Percentiles rank a stretch among this genome's conserved stretches.
Conservation (phyloP, 768 basidiomycete genomes). For the Amanita inopinata region DNA sequence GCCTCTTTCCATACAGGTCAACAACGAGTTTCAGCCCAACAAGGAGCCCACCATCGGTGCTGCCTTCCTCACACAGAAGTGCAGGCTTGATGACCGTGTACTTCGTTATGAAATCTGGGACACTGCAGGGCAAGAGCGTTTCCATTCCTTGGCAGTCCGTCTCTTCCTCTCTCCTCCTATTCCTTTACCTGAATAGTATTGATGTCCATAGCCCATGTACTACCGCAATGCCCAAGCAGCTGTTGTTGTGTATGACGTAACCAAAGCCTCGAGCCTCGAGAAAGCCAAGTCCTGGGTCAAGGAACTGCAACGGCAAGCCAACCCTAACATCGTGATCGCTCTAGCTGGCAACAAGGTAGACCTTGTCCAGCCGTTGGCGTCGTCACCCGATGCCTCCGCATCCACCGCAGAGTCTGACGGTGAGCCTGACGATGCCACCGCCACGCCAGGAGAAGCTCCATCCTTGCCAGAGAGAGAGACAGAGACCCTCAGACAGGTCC, state of each 20-base stretch:
- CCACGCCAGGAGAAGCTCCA: slow-evolving; percentile 67
- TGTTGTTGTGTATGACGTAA: slow-evolving; percentile 97
- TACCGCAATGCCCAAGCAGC: slow-evolving; percentile 98
- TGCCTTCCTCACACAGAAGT: slow-evolving; percentile 92
- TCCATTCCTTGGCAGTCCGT: slow-evolving; percentile 91
- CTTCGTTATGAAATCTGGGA: slow-evolving; percentile 97
- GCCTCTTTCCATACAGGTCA: slow-evolving; percentile 42
- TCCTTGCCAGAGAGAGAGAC: slow-evolving; percentile 42
- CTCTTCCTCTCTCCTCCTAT: slow-evolving; percentile 8
- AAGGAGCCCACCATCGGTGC: slow-evolving; percentile 99
- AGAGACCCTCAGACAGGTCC: slow-evolving; percentile 80
- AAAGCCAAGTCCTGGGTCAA: slow-evolving; percentile 99
- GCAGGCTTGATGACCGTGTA: slow-evolving; percentile 88
- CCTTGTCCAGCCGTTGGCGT: slow-evolving; percentile 61
- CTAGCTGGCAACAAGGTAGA: slow-evolving; percentile 97
- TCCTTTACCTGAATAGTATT: slow-evolving; percentile 11
- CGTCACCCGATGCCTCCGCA: slow-evolving; percentile 36
- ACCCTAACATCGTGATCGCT: slow-evolving; percentile 98
- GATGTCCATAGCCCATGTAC: slow-evolving; percentile 91
- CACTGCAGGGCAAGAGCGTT: slow-evolving; percentile 91
- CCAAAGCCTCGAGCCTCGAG: slow-evolving; percentile 90
- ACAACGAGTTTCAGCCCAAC: slow-evolving; percentile 97
- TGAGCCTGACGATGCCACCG: slow-evolving; percentile 88
- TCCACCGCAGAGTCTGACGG: slow-evolving; percentile 73
- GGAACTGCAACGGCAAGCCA: slow-evolving; percentile 96